phyloP scores from a whole-genome alignment of 257 asterid species.

The Capsicum rhomboideum region DNA sequence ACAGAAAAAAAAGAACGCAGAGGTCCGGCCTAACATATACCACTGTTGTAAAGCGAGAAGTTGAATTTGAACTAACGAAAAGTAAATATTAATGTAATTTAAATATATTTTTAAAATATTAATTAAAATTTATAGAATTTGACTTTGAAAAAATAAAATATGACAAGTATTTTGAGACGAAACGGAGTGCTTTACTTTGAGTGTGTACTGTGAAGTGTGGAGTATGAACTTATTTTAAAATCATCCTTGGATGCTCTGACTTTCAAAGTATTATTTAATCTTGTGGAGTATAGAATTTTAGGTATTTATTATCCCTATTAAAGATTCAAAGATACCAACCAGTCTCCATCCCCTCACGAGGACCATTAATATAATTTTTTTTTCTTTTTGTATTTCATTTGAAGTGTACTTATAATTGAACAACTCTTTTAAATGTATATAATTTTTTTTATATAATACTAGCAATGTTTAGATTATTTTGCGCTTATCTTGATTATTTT shows the following conservation, averaged over 20 bases:
- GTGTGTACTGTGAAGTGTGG: not conserved
- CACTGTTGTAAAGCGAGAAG: not conserved
- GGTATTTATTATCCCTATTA: not conserved
- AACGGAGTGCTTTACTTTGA: not conserved
- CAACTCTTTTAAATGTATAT: not conserved
- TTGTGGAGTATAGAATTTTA: not conserved
- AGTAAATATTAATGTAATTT: not conserved
- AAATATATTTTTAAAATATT: too few relatives aligned
- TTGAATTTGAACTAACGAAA: too few relatives aligned
- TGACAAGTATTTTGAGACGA: not conserved
- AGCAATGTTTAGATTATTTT: too few relatives aligned
- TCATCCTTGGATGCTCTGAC: constrained; percentile 2
- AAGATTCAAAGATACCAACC: not conserved
- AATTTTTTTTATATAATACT: not conserved
- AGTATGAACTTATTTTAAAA: not conserved
- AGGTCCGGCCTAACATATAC: too few relatives aligned
- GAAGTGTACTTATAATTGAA: not conserved
- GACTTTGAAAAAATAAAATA: not conserved
- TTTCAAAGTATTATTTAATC: not conserved
- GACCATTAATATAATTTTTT: not conserved
- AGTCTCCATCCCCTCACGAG: not conserved
- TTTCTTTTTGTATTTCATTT: not conserved
- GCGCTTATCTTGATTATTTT: too few relatives aligned
- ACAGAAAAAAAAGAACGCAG: too few relatives aligned
- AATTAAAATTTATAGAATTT: not conserved